Conservation (phyloP, 2,329 filamentous ascomycete genomes). For the Thermomyces lanuginosus region DNA sequence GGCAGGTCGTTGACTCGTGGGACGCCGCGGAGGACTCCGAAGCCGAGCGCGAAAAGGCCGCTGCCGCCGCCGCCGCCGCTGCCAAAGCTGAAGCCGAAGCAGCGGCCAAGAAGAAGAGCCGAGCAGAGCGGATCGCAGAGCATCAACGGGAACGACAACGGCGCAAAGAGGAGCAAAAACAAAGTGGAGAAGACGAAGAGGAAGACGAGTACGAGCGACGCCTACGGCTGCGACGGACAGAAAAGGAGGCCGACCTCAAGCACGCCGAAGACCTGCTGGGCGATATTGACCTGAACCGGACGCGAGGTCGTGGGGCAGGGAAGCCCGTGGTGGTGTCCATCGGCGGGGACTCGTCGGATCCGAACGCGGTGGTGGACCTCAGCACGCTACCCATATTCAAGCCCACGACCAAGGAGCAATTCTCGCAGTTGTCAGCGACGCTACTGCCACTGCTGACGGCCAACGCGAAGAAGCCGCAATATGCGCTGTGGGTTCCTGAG, state of each 20-base stretch:
- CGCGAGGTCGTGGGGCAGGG: slow-evolving; percentile 46
- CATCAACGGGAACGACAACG: slow-evolving; percentile 46
- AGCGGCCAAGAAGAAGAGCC: slow-evolving; percentile 79
- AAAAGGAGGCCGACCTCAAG: slow-evolving; percentile 75
- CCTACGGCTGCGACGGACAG: slow-evolving; percentile 57
- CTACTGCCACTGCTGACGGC: slow-evolving; percentile 60
- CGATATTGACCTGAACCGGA: slow-evolving; percentile 54
- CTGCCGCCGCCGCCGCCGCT: slow-evolving; percentile 71
- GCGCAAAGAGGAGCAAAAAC: slow-evolving; percentile 41
- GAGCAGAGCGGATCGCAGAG: slow-evolving; percentile 71
- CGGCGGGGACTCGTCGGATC: slow-evolving; percentile 56
- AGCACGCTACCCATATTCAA: slow-evolving; percentile 70
- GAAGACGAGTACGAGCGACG: slow-evolving; percentile 59
- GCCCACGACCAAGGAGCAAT: slow-evolving; percentile 72
- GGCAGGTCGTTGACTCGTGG: slow-evolving; percentile 84
- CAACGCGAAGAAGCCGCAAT: slow-evolving; percentile 78
- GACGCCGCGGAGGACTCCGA: slow-evolving; percentile 94
- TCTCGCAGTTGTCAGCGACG: slow-evolving; percentile 59
- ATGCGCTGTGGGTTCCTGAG: slow-evolving; percentile 76
- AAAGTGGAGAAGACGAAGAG: slow-evolving; percentile 41
- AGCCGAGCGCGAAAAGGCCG: slow-evolving; percentile 85
- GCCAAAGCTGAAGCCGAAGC: slow-evolving; percentile 79
- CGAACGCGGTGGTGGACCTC: slow-evolving; percentile 66
- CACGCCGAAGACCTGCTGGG: slow-evolving; percentile 88
- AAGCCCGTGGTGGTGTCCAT: slow-evolving; percentile 47